These are phyloP conservation scores for Claviceps pusilla DNA, from an alignment of 2,329 filamentous ascomycete genomes.

Conservation along the genomic window DNA sequence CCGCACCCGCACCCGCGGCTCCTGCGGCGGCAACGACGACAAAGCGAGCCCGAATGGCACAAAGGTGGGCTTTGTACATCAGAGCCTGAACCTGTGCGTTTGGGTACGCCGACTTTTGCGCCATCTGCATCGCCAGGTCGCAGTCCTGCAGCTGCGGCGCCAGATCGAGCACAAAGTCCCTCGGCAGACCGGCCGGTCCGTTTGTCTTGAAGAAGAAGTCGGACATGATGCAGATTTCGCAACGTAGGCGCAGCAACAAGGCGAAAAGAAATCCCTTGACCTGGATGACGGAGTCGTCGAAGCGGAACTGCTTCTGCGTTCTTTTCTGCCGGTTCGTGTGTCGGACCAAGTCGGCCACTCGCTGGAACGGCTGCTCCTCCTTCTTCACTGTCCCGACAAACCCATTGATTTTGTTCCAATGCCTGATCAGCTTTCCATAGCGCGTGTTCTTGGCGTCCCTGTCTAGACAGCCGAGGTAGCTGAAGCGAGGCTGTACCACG, in stretches of 20 bases:
- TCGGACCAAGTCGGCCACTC: constrained; percentile 29
- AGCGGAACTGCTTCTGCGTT: constrained; percentile 15
- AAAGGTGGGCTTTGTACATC: constrained; percentile 29
- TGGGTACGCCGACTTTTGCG: constrained; percentile 19
- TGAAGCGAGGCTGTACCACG: background rate
- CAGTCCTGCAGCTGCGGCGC: constrained; percentile 23
- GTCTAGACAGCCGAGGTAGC: background rate
- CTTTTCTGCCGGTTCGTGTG: constrained; percentile 19
- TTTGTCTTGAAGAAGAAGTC: constrained; percentile 19
- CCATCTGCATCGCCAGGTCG: constrained; percentile 22
- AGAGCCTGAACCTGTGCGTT: constrained; percentile 34
- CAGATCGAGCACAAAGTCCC: constrained; percentile 13
- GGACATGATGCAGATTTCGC: constrained; percentile 31
- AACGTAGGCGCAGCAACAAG: constrained; percentile 28
- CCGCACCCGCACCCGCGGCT: no score
- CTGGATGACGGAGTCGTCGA: constrained; percentile 22
- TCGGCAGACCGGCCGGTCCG: background rate
- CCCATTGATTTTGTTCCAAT: constrained; percentile 5
- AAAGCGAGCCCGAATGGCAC: constrained; percentile 23
- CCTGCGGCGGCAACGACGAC: background rate
- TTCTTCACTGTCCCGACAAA: constrained; percentile 16
- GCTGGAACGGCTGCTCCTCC: constrained; percentile 35
- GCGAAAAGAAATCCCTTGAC: constrained; percentile 26
- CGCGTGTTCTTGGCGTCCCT: background rate
- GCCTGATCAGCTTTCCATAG: background rate